phyloP scores from a whole-genome alignment of 495 filamentous ascomycete species.

The Apiosordaria backusii region DNA sequence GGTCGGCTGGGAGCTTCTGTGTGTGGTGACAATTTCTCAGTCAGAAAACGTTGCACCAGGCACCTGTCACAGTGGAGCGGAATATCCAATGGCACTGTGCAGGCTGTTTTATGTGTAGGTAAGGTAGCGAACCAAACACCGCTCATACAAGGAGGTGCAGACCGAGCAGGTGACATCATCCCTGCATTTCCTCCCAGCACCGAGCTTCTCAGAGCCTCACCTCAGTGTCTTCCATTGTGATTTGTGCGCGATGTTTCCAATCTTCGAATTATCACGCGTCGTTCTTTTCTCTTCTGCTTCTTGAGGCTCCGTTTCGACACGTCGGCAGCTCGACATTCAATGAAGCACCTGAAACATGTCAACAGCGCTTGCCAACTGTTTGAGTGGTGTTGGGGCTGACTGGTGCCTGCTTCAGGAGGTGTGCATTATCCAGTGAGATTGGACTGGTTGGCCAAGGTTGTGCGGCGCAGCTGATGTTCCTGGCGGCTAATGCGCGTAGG shows the following conservation, averaged over 20 bases:
- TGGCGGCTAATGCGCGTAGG: conserved; percentile 1
- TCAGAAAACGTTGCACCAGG: background rate
- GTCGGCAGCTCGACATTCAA: background rate
- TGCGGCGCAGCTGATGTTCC: background rate
- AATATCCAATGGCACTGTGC: background rate
- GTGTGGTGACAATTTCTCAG: background rate
- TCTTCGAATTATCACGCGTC: background rate
- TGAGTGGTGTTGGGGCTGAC: background rate
- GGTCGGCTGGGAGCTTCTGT: background rate
- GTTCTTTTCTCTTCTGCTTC: background rate
- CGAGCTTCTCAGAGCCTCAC: background rate
- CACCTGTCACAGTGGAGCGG: too few species aligned
- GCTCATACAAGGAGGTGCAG: background rate
- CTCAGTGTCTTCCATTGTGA: background rate
- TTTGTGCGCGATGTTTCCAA: background rate
- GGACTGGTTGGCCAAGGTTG: background rate
- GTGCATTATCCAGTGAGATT: background rate
- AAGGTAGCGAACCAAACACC: background rate
- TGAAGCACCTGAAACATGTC: background rate
- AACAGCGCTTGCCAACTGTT: background rate
- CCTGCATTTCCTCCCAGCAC: too few species aligned
- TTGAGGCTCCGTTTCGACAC: background rate
- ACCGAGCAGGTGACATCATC: background rate
- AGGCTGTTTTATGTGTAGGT: background rate
- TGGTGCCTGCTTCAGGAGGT: background rate